Conservation (phyloP, 2,329 filamentous ascomycete species). For the Aureobasidium uvarum region DNA sequence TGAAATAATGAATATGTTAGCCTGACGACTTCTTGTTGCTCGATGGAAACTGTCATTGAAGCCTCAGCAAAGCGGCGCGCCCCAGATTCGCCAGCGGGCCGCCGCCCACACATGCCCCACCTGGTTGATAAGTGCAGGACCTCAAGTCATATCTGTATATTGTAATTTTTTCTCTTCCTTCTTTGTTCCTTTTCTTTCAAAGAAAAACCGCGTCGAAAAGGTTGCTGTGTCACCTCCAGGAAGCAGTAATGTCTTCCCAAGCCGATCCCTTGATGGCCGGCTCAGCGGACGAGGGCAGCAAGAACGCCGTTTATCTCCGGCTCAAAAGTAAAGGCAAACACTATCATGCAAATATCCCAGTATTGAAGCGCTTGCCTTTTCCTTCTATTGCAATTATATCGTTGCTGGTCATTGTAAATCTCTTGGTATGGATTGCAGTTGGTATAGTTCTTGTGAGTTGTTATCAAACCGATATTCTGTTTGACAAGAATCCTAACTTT, state of each 20-base stretch:
- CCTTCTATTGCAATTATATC: constrained; percentile 58
- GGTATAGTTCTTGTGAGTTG: constrained; percentile 56
- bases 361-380: constrained; percentile 56
- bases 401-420: constrained; percentile 54
- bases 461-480: not conserved
- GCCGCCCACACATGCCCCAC: constrained; percentile 18
- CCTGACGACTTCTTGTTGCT: constrained; percentile 1
- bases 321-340: constrained; percentile 41
- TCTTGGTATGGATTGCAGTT: constrained; percentile 58
- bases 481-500: constrained; percentile 1
- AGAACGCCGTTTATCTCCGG: constrained; percentile 22
- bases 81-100: constrained; percentile 5
- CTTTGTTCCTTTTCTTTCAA: not conserved
- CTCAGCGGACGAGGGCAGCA: constrained; percentile 13
- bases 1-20: not conserved
- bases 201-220: not conserved
- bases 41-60: constrained; percentile 7
- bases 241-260: constrained; percentile 1
- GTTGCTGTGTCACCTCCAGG: not conserved
- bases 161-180: not conserved
- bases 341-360: constrained; percentile 55
- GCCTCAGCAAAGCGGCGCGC: constrained; percentile 6
- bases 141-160: not conserved
- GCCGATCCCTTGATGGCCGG: constrained; percentile 2
- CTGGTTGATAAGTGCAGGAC: constrained; percentile 1